Evolutionary conservation across 164 flowering plant species (phyloP).

Genomic region (Magnolia changhungtana): DNA sequence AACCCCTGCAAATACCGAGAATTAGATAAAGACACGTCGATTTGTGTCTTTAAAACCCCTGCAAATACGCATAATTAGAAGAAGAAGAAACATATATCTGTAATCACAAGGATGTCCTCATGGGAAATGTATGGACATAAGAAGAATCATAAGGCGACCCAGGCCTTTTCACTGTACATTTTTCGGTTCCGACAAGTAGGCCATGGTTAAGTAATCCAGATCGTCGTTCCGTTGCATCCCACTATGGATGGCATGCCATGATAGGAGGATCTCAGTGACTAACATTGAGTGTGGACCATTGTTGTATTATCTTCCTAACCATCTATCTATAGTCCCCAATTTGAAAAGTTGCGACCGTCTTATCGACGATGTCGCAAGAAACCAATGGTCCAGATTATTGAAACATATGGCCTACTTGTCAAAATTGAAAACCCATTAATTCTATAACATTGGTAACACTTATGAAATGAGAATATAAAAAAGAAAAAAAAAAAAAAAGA

Average conservation of each 20-base stretch:
- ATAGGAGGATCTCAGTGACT: background rate
- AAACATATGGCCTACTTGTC: background rate
- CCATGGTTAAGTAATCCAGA: background rate
- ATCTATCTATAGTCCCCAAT: too few relatives aligned
- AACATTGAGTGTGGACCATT: background rate
- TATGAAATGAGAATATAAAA: too few relatives aligned
- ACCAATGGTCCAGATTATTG: background rate
- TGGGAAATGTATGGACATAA: too few relatives aligned
- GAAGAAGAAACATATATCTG: background rate
- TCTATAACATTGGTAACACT: background rate
- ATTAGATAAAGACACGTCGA: conserved; percentile 6
- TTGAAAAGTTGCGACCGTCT: too few relatives aligned
- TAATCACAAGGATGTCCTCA: background rate
- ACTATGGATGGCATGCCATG: background rate
- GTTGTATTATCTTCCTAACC: too few relatives aligned
- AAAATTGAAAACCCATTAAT: background rate
- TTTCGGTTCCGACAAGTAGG: background rate
- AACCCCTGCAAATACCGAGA: conserved; percentile 36
- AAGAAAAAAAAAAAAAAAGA: background rate
- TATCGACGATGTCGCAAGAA: background rate
- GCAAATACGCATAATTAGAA: conserved; percentile 1
- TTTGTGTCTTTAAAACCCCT: conserved; percentile 3
- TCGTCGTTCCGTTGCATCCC: background rate
- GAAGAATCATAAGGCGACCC: too few relatives aligned
- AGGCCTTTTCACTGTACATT: too few relatives aligned